Percentiles rank a stretch among this genome's conserved stretches.
Evolutionary conservation across 2,329 filamentous ascomycete species (phyloP).

Genomic region (Alternaria arbusti): DNA sequence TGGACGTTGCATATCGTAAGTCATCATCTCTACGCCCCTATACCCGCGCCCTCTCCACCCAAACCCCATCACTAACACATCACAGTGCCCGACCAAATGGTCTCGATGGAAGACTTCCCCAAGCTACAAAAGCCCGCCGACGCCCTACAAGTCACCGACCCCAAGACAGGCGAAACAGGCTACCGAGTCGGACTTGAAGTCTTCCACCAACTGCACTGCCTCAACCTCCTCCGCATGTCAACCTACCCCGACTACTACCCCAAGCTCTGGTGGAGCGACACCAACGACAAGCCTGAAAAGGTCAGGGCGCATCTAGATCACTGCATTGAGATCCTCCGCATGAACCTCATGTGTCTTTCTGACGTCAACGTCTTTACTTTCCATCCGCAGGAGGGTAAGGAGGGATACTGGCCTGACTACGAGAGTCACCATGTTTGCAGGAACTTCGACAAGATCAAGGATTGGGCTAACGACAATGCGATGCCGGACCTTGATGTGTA

Average conservation of each 20-base stretch:
- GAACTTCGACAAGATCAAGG: conserved; percentile 42
- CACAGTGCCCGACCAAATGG: conserved; percentile 66
- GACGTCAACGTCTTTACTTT: conserved; percentile 47
- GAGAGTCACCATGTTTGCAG: conserved; percentile 41
- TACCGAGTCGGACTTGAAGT: conserved; percentile 67
- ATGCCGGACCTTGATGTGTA: conserved; percentile 36
- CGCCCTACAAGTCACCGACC: conserved; percentile 63
- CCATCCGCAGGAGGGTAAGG: conserved; percentile 25
- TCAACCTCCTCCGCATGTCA: conserved; percentile 45
- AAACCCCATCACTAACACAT: neutral
- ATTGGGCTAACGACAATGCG: conserved; percentile 43
- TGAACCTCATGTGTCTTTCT: conserved; percentile 45
- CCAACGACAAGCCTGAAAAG: conserved; percentile 36
- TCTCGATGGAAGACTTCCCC: conserved; percentile 61
- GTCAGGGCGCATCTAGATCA: conserved; percentile 40
- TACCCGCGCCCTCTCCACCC: neutral
- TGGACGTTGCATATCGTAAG: conserved; percentile 58
- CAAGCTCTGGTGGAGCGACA: conserved; percentile 35
- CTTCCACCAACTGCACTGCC: conserved; percentile 57
- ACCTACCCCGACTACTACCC: conserved; percentile 44
- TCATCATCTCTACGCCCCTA: neutral
- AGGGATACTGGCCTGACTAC: conserved; percentile 42
- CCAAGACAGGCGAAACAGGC: conserved; percentile 62
- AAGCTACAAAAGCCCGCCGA: conserved; percentile 60
- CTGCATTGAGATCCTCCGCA: conserved; percentile 46